Evolutionary conservation across 1,139 yeast genomes (phyloP).

Genomic region (Debaryomycetaceae sp.): DNA sequence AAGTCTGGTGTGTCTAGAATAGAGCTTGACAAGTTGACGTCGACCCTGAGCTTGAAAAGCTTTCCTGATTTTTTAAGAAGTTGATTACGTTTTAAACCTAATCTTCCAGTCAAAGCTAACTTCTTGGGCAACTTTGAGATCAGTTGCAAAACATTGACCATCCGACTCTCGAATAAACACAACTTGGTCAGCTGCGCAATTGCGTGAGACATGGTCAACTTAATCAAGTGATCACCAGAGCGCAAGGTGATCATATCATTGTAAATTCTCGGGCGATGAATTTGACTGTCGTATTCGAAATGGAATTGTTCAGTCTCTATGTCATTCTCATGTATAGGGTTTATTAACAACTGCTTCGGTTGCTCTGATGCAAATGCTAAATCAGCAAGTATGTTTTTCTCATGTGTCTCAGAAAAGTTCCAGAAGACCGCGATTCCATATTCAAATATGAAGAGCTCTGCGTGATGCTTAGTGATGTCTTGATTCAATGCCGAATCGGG

Average conservation of each 20-base stretch:
- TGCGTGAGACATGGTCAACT: slow-evolving; percentile 91
- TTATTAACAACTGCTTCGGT: slow-evolving; percentile 51
- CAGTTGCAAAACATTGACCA: slow-evolving; percentile 79
- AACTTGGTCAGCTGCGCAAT: slow-evolving; percentile 94
- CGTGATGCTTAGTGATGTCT: slow-evolving; percentile 68
- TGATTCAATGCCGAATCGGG: slow-evolving; percentile 9
- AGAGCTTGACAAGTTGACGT: slow-evolving; percentile 86
- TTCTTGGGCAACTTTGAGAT: slow-evolving; percentile 86
- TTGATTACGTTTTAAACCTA: slow-evolving; percentile 77
- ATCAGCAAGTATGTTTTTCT: slow-evolving; percentile 90
- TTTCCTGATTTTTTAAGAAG: slow-evolving; percentile 85
- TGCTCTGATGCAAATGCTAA: slow-evolving; percentile 68
- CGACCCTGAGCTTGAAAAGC: slow-evolving; percentile 84
- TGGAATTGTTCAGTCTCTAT: slow-evolving; percentile 95
- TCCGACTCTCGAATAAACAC: slow-evolving; percentile 86
- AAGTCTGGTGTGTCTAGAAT: slow-evolving; percentile 94
- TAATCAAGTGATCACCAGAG: slow-evolving; percentile 89
- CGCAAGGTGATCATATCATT: slow-evolving; percentile 92
- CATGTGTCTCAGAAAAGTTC: slow-evolving; percentile 92
- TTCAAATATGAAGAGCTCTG: slow-evolving; percentile 84
- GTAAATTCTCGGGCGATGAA: slow-evolving; percentile 83
- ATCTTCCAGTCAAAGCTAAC: slow-evolving; percentile 81
- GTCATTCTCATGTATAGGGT: slow-evolving; percentile 84
- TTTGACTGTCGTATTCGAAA: slow-evolving; percentile 80
- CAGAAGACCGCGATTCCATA: slow-evolving; percentile 97